Evolutionary conservation across 169 alveolate species (phyloP).

Genomic region (Eimeria tenella): DNA sequence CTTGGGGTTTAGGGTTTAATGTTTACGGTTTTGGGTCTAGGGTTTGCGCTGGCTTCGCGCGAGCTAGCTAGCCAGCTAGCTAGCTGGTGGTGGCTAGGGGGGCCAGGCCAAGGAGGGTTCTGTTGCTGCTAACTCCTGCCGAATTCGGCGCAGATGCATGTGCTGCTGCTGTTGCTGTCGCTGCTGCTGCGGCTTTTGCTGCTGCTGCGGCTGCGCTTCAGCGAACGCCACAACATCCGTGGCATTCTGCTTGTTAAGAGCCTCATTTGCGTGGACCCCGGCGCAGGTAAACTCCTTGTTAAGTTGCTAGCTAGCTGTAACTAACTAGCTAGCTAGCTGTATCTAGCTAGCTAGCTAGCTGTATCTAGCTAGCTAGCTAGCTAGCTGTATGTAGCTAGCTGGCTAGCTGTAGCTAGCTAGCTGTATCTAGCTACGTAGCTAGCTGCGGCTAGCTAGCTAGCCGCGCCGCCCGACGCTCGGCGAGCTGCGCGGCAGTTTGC

Average conservation of each 20-base stretch:
- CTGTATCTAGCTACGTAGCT: not conserved
- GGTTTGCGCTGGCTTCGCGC: not conserved
- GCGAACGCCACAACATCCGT: slow-evolving; percentile 50
- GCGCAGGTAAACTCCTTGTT: slow-evolving; percentile 24
- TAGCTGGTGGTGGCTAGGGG: no score
- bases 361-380: no score
- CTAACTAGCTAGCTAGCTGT: not conserved
- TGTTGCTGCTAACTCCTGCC: no score
- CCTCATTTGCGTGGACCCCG: slow-evolving; percentile 61
- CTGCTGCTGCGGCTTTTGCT: not conserved
- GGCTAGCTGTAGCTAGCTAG: not conserved
- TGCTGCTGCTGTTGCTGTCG: no score
- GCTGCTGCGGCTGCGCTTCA: not conserved
- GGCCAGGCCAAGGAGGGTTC: no score
- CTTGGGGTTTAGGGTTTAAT: not conserved
- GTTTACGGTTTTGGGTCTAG: no score
- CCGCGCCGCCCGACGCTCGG: not conserved
- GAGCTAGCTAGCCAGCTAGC: no score
- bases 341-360: no score
- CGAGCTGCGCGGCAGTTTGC: not conserved
- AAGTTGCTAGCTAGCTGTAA: not conserved
- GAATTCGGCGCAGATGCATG: no score
- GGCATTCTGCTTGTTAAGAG: slow-evolving; percentile 73
- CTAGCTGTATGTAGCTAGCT: no score
- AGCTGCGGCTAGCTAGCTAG: not conserved